Conservation (phyloP, 345 rosid species). For the Lepidium sativum region DNA sequence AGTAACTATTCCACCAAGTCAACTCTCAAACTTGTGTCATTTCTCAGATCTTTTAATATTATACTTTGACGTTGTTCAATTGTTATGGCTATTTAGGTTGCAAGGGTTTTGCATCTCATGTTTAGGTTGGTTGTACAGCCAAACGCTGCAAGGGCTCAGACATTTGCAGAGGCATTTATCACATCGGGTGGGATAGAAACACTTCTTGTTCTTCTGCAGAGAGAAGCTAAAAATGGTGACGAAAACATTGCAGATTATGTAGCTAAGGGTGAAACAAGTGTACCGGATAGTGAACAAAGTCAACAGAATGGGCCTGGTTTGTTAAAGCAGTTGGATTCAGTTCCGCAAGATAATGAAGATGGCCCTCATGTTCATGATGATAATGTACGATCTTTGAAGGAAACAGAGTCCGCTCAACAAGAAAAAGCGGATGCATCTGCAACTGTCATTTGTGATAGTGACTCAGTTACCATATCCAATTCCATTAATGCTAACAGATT, state of each 20-base stretch:
- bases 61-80: background rate
- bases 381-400: slow-evolving; percentile 28
- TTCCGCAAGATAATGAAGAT: slow-evolving; percentile 12
- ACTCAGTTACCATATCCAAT: slow-evolving; percentile 29
- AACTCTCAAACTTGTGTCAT: background rate
- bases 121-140: slow-evolving; percentile 90
- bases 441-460: slow-evolving; percentile 23
- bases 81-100: slow-evolving; percentile 46
- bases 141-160: slow-evolving; percentile 59
- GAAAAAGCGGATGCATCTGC: slow-evolving; percentile 32
- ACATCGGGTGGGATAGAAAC: slow-evolving; percentile 87
- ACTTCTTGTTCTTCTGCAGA: slow-evolving; percentile 88
- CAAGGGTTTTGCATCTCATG: slow-evolving; percentile 81
- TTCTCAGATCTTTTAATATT: background rate
- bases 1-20: background rate
- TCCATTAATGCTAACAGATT: slow-evolving; percentile 38
- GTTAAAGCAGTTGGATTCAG: slow-evolving; percentile 32
- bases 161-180: slow-evolving; percentile 75
- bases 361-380: slow-evolving; percentile 27
- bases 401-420: slow-evolving; percentile 25
- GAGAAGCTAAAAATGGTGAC: slow-evolving; percentile 87
- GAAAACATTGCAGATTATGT: slow-evolving; percentile 21
- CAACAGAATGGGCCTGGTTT: slow-evolving; percentile 21
- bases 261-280: slow-evolving; percentile 27
- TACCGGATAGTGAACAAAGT: slow-evolving; percentile 29